Evolutionary conservation across 257 asterid species (phyloP), one percentile per base, ranked within the genome.

Genomic region (Henckelia pumila): DNA sequence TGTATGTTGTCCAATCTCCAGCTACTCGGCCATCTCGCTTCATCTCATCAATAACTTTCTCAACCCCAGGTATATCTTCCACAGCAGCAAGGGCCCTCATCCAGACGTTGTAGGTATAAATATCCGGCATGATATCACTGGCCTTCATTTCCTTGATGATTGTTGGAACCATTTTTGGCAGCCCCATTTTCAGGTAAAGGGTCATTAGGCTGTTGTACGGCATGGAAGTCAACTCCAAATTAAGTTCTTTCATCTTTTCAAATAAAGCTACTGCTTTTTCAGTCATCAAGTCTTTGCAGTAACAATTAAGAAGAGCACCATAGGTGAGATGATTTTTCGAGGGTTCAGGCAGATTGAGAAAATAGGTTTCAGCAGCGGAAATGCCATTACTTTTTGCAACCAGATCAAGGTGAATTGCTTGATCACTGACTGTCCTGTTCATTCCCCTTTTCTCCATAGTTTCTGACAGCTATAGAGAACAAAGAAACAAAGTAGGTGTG

Each of bases 11-110:
- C 97, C 99, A 93, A 78, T 90, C 97, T 60, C 75, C 88, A 73
- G 81, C 78, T 69, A 88, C 95, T 55, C 95, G 89, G 22, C 95
- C 99, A 70, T 88, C 95, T 77, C 95, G 83, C 79, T 91, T 93
- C 95, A 93, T 88, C 83, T 93, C 97, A 72, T 93, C 97, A 50
- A 90, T 75, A 52, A 91, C 93, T 81, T 92, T 83, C 79, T 93
- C 99, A 19, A 83, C 95, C 67, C 92, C 99, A 56, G 84, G 66
- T 50, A 88, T 80, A 60, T 93, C 99, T 26, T 75, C 61, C 59
- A 62, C 71, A 78, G 95, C 87, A 76, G 96, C 95, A 72, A 93
- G 94, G 56, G 97, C 84, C 83, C 96, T 86, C 96, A 93, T 90
- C 99, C 99, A 93, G 58, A 88, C 80, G 61, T 93, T 88, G 81